A percentile compares a stretch with the other conserved stretches of the same genome.
Conservation (phyloP, 495 filamentous ascomycete genomes). For the Hypoxylon lenormandii region DNA sequence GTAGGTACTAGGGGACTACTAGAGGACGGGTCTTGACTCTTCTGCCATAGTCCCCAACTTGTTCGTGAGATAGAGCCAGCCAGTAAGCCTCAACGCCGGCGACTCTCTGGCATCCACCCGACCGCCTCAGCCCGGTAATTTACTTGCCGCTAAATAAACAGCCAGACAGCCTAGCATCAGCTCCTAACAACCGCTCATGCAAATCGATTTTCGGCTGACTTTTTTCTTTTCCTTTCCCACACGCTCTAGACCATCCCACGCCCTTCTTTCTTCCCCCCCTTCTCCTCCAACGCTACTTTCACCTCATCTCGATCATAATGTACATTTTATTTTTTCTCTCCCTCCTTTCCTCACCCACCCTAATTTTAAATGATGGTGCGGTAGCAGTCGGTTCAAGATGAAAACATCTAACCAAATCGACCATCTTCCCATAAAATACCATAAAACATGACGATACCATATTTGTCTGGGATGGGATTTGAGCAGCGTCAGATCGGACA, state of each 20-base stretch:
- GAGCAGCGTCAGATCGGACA: slow-evolving; percentile 24
- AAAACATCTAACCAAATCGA: slow-evolving; percentile 23
- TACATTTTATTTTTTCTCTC: slow-evolving; percentile 6
- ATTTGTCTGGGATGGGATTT: slow-evolving; percentile 29
- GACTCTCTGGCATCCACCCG: slow-evolving; percentile 30
- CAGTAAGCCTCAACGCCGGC: slow-evolving; percentile 42
- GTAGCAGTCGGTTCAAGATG: slow-evolving; percentile 36
- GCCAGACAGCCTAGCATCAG: slow-evolving; percentile 42
- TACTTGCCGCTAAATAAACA: slow-evolving; percentile 44
- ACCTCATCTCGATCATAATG: slow-evolving; percentile 36
- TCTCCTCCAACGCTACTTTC: slow-evolving; percentile 16
- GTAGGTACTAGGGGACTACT: background rate
- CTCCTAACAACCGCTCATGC: slow-evolving; percentile 43
- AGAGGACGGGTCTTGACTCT: background rate
- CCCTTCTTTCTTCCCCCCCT: slow-evolving; percentile 5
- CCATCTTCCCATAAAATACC: slow-evolving; percentile 5
- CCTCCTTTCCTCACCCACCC: slow-evolving; percentile 21
- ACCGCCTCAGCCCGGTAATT: slow-evolving; percentile 50
- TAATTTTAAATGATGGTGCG: slow-evolving; percentile 42
- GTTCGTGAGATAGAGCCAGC: slow-evolving; percentile 8
- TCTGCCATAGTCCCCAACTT: slow-evolving; percentile 21
- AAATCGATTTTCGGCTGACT: slow-evolving; percentile 45
- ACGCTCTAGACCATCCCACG: slow-evolving; percentile 47
- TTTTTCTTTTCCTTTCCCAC: no score
- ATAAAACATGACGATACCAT: slow-evolving; percentile 22